Evolutionary conservation across 2,329 filamentous ascomycete species (phyloP), one percentile per base, ranked within the genome.

Genomic region (Fusarium sp.): DNA sequence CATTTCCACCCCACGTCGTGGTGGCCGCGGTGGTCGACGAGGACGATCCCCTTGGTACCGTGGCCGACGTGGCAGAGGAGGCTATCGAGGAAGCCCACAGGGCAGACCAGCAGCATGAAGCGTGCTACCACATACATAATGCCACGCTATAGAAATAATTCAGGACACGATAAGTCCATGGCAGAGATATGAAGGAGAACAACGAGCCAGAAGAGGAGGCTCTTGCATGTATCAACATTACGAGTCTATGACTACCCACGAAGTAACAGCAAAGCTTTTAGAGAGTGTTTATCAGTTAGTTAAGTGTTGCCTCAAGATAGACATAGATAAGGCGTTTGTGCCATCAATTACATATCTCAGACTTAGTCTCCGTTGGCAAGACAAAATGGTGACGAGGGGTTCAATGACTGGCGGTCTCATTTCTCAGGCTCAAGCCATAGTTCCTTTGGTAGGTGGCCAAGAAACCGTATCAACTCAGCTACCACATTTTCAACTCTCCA

Each of bases 1-100:
- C 14, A 22, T 35, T n/a, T 57, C 69, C 4, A 48, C 51, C 22
- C 70, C 61, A 51, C 70, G 66, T 28, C 72, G 76, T 22, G 65
- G 59, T 11, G 58, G 56, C 50, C 77, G 80, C 39, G 76, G 75
- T 15, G 71, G 74, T 18, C 78, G 77, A 47, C 79, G 80, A 41
- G 76, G 78, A 48, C 76, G 75, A 67, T 54, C 66, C 22, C 64
- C 66, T n/a, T 77, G 79, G 70, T 63, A 69, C 41, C 79, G 79
- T 36, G 78, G 78, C 30, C 79, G 78, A 50, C 75, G 79, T n/a
- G 73, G 74, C 30, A 77, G 79, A 57, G 75, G 73, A 55, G 57
- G 44, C 32, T 58, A 60, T 60, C 73, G 75, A 26, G 59, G 65
- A 50, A 56, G 58, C 20, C 38, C 56, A 38, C 63, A 44, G 44